These are phyloP conservation scores for Skeletonema grethae DNA, from an alignment of 108 stramenopile genomes.

Conservation along the genomic window DNA sequence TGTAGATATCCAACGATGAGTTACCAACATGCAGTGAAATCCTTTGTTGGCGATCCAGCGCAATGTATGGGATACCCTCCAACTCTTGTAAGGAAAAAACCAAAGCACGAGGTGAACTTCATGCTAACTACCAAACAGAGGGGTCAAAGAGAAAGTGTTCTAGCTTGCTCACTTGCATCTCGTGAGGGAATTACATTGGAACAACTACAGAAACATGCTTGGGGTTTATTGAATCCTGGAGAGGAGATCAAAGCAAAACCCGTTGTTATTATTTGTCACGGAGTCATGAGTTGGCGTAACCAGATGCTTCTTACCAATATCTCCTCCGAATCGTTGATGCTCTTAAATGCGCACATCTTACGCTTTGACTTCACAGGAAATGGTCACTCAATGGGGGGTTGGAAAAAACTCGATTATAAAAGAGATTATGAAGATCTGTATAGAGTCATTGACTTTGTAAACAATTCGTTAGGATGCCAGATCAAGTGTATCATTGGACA, in stretches of 20 bases:
- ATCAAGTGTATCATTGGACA: slow-evolving; percentile 40
- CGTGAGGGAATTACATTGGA: not conserved
- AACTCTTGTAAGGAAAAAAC: too few relatives aligned
- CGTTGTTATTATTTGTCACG: slow-evolving; percentile 47
- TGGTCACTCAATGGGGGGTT: slow-evolving; percentile 45
- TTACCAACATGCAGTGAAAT: too few relatives aligned
- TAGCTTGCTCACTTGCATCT: slow-evolving; percentile 6
- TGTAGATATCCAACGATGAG: too few relatives aligned
- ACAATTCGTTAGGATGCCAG: slow-evolving; percentile 21
- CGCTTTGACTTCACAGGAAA: slow-evolving; percentile 55
- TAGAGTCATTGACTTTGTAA: slow-evolving; percentile 31
- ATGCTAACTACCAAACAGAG: too few relatives aligned
- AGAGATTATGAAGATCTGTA: slow-evolving; percentile 30
- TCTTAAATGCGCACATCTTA: slow-evolving; percentile 26
- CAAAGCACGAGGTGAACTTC: too few relatives aligned
- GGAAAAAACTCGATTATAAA: slow-evolving; percentile 12
- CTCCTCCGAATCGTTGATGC: slow-evolving; percentile 15
- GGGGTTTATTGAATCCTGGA: not conserved
- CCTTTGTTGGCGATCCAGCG: too few relatives aligned
- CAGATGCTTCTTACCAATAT: slow-evolving; percentile 42
- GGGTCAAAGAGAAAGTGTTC: too few relatives aligned
- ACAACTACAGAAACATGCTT: not conserved
- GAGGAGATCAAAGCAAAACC: slow-evolving; percentile 22
- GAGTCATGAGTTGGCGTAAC: slow-evolving; percentile 45
- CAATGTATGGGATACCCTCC: too few relatives aligned